Evolutionary conservation across 2,329 filamentous ascomycete genomes (phyloP), one percentile per base, ranked within the genome.

Genomic region (Microthyrium microscopicum): DNA sequence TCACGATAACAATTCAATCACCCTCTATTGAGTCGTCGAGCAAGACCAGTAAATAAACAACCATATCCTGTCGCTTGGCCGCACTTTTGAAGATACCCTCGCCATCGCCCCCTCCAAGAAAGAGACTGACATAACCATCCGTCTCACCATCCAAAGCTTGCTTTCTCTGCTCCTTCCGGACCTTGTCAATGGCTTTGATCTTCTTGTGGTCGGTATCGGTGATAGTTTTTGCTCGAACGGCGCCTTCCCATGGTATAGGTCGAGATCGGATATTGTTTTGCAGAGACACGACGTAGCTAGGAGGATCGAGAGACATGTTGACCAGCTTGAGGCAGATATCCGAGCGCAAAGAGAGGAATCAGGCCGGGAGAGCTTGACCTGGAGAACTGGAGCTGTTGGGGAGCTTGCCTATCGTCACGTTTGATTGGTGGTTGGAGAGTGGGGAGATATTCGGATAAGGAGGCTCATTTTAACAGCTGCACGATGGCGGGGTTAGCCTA

Each of bases 181-280:
- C 81, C 61, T 94, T 95, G 57, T 95, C 89, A 46, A 95, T 82
- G 40, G 85, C 82, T 57, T 85, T 85, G 61, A 98, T 93, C 68
- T 85, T 87, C 63, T 79, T 81, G 46, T 94, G 72, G 58, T 98
- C 87, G 45, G 80, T 77, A 46, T 95, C 87, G 38, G 81, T 92
- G 58, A 98, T 80, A 50, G 83, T 89, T 56, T 85, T 83, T 46
- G 83, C 83, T 56, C 89, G 74, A 44, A 92, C 83, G 48, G 87
- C 85, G 48, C 87, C 87, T 58, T 95, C 87, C 89, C 89, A 98
- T 38, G 87, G 85, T 59, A 98, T 93, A 43, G 85, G 85, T 45
- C 89, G 74, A 52, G 82, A 79, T 52, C 89, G 82, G 55, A 95
- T 93, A 66, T 95, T 95, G 71, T 82, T 91, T 64, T 93, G 85